Conservation (phyloP, 441 rosid genomes). For the Lepidium campestre region DNA sequence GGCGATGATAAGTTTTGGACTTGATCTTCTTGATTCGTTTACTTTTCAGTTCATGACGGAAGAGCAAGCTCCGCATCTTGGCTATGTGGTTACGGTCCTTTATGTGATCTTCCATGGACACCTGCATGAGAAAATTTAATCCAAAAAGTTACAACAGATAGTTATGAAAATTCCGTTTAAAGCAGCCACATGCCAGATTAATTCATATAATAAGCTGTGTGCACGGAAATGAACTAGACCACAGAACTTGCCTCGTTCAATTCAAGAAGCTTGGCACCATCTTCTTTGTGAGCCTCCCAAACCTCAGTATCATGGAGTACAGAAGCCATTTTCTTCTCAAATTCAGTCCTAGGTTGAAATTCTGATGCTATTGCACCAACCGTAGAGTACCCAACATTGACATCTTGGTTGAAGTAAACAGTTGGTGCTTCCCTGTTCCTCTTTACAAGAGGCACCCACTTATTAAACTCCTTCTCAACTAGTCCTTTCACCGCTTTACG, state of each 20-base stretch:
- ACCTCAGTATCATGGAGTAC: slow-evolving; percentile 54
- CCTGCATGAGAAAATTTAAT: slow-evolving; percentile 35
- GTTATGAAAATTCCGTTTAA: not conserved
- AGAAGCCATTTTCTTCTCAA: slow-evolving; percentile 88
- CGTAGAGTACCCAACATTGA: slow-evolving; percentile 69
- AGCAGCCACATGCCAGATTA: not conserved
- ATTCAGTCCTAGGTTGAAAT: slow-evolving; percentile 87
- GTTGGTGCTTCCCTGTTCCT: slow-evolving; percentile 87
- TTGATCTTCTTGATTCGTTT: slow-evolving; percentile 87
- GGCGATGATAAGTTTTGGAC: slow-evolving; percentile 82
- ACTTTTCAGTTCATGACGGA: slow-evolving; percentile 76
- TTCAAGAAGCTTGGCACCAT: slow-evolving; percentile 84
- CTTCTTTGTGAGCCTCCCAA: slow-evolving; percentile 70
- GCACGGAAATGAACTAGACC: slow-evolving; percentile 19
- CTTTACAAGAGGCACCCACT: slow-evolving; percentile 77
- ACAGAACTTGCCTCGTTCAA: slow-evolving; percentile 55
- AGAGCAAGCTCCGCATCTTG: slow-evolving; percentile 84
- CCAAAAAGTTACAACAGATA: slow-evolving; percentile 6
- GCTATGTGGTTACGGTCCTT: slow-evolving; percentile 54
- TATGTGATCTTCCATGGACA: slow-evolving; percentile 68
- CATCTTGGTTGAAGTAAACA: slow-evolving; percentile 65
- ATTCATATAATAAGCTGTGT: not conserved
- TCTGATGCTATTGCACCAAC: slow-evolving; percentile 92
- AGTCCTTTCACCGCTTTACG: slow-evolving; percentile 58
- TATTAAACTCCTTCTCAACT: slow-evolving; percentile 58